Evolutionary conservation across 805 yeast genomes (phyloP).

Genomic region (Yarrowia deformans): DNA sequence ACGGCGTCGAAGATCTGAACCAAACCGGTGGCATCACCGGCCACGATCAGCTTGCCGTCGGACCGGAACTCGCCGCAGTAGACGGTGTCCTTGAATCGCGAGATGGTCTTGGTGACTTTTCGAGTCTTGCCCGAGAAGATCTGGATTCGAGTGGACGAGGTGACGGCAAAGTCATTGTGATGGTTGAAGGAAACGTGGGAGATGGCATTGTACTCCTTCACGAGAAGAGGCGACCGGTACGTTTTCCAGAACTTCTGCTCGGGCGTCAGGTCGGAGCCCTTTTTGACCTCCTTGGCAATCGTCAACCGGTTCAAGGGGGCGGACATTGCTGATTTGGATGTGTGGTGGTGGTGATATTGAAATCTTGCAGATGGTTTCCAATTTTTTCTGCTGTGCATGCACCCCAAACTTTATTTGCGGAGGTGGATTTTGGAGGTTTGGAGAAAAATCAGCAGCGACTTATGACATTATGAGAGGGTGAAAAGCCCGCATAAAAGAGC

Average conservation of each 20-base stretch:
- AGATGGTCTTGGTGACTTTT: constrained; percentile 84
- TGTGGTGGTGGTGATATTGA: constrained; percentile 37
- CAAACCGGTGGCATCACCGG: constrained; percentile 94
- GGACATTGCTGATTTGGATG: constrained; percentile 27
- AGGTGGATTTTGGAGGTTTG: no score
- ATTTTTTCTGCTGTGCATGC: constrained; percentile 29
- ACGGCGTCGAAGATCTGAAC: constrained; percentile 89
- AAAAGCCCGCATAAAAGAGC: no score
- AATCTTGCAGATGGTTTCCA: constrained; percentile 39
- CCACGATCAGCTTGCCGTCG: constrained; percentile 90
- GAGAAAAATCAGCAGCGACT: no score
- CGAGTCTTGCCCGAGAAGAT: constrained; percentile 93
- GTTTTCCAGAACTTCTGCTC: constrained; percentile 96
- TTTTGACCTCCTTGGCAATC: constrained; percentile 35
- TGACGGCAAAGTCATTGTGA: constrained; percentile 79
- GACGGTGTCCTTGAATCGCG: constrained; percentile 89
- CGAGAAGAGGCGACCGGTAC: constrained; percentile 81
- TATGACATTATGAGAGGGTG: no score
- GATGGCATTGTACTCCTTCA: constrained; percentile 92
- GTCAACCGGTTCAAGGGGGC: constrained; percentile 40
- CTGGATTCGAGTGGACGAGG: constrained; percentile 90
- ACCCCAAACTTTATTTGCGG: not conserved
- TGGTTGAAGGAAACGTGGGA: constrained; percentile 86
- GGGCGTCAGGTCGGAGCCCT: constrained; percentile 40
- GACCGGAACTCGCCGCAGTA: constrained; percentile 88